Conservation (phyloP, 2,329 filamentous ascomycete species). For the Epicoccum nigrum region DNA sequence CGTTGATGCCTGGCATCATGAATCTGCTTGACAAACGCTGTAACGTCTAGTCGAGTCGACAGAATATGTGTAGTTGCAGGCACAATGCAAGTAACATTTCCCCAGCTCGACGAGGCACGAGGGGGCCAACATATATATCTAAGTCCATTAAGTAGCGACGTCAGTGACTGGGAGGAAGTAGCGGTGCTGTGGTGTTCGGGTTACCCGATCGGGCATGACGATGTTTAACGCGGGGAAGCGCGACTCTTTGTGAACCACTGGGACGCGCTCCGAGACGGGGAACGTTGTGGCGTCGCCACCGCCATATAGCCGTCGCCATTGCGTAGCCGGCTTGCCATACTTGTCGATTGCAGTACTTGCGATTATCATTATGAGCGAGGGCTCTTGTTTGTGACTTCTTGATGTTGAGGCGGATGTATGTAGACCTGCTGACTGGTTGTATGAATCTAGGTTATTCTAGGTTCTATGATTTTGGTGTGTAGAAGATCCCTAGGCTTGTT, state of each 20-base stretch:
- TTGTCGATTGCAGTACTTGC: not conserved
- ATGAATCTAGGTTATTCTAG: no score
- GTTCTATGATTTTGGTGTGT: no score
- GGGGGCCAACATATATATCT: not conserved
- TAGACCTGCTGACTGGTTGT: no score
- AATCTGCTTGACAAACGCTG: no score
- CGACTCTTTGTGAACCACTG: conserved; percentile 4
- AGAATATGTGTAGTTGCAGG: no score
- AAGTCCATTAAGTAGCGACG: not conserved
- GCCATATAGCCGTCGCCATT: conserved; percentile 11
- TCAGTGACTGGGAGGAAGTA: not conserved
- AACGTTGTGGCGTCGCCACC: not conserved
- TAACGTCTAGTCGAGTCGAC: no score
- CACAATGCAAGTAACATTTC: no score
- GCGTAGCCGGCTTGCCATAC: conserved; percentile 1
- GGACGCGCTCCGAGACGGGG: conserved; percentile 2
- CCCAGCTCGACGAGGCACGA: no score
- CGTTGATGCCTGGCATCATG: conserved; percentile 5
- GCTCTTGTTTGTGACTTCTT: no score
- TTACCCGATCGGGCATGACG: conserved; percentile 3
- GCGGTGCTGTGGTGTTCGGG: not conserved
- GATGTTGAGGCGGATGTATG: no score
- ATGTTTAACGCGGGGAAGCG: conserved; percentile 12
- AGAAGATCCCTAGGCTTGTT: no score
- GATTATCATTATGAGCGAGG: not conserved